phyloP scores from a whole-genome alignment of 805 yeast genomes.

The Ogataea methylovora region DNA sequence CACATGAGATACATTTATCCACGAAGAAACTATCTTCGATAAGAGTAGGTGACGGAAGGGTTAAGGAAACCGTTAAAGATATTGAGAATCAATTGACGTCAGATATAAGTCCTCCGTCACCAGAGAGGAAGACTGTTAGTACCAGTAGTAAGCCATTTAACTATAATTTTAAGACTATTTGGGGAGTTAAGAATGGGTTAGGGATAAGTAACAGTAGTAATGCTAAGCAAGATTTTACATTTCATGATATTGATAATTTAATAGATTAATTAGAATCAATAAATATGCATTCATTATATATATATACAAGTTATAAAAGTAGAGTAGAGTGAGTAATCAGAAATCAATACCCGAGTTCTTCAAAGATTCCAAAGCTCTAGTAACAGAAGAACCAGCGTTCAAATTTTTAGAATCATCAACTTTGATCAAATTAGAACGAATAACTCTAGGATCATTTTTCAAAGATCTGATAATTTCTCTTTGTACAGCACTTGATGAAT shows the following conservation, averaged over 20 bases:
- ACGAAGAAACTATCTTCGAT: slow-evolving; percentile 12
- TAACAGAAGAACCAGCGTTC: slow-evolving; percentile 51
- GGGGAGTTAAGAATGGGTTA: not conserved
- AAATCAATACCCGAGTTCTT: slow-evolving; percentile 2
- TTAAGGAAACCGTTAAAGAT: slow-evolving; percentile 18
- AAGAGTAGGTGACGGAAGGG: slow-evolving; percentile 16
- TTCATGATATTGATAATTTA: slow-evolving; percentile 15
- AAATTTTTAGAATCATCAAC: slow-evolving; percentile 45
- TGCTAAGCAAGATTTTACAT: slow-evolving; percentile 3
- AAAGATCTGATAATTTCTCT: slow-evolving; percentile 74
- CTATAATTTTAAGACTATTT: not conserved
- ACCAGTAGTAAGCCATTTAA: not conserved
- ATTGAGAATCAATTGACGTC: slow-evolving; percentile 13
- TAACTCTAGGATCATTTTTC: slow-evolving; percentile 83
- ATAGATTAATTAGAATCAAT: slow-evolving; percentile 7
- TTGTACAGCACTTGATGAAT: slow-evolving; percentile 80
- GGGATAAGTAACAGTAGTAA: not conserved
- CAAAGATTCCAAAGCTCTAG: slow-evolving; percentile 29
- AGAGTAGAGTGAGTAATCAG: not conserved
- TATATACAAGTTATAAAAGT: not conserved
- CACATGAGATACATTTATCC: slow-evolving; percentile 9
- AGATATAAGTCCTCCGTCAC: slow-evolving; percentile 7
- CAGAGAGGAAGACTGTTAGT: not conserved
- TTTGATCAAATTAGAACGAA: slow-evolving; percentile 68
- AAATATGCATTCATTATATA: not conserved